Evolutionary conservation across 768 basidiomycete species (phyloP).

Genomic region (Rhodotorula kratochvilovae): DNA sequence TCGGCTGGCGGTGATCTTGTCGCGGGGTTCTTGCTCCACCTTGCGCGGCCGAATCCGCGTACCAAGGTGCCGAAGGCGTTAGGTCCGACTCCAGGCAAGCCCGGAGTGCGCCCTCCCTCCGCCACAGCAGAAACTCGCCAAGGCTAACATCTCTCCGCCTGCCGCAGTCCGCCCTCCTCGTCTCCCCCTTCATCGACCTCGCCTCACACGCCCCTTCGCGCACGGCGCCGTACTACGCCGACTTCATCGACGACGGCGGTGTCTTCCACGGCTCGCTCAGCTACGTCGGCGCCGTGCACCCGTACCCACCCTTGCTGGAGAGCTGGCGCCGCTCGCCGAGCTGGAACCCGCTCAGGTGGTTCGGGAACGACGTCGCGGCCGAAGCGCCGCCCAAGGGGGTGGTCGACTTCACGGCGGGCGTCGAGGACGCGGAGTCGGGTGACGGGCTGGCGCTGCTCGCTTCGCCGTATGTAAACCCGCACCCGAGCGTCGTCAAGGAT

Average conservation of each 20-base stretch:
- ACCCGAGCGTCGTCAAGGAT: constrained; percentile 20
- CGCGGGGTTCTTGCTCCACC: constrained; percentile 44
- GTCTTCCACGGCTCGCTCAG: constrained; percentile 4
- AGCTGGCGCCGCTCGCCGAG: background rate
- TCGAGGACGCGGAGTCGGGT: background rate
- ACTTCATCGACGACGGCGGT: constrained; percentile 18
- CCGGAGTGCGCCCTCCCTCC: constrained; percentile 5
- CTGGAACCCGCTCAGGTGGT: constrained; percentile 17
- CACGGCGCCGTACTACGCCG: background rate
- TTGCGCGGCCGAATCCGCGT: constrained; percentile 32
- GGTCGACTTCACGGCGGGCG: background rate
- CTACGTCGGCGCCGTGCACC: constrained; percentile 11
- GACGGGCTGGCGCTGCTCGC: constrained; percentile 17
- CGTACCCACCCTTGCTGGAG: background rate
- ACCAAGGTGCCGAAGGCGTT: constrained; percentile 11
- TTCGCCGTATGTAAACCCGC: constrained; percentile 34
- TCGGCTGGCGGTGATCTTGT: constrained; percentile 74
- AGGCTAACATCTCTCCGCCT: background rate
- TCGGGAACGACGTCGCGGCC: background rate
- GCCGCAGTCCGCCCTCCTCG: constrained; percentile 21
- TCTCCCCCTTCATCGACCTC: constrained; percentile 29
- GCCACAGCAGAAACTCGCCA: background rate
- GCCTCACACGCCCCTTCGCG: constrained; percentile 2
- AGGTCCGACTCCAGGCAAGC: constrained; percentile 6
- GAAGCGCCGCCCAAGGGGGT: background rate